Conservation (phyloP, 2,329 filamentous ascomycete genomes). For the Cytospora schulzeri region DNA sequence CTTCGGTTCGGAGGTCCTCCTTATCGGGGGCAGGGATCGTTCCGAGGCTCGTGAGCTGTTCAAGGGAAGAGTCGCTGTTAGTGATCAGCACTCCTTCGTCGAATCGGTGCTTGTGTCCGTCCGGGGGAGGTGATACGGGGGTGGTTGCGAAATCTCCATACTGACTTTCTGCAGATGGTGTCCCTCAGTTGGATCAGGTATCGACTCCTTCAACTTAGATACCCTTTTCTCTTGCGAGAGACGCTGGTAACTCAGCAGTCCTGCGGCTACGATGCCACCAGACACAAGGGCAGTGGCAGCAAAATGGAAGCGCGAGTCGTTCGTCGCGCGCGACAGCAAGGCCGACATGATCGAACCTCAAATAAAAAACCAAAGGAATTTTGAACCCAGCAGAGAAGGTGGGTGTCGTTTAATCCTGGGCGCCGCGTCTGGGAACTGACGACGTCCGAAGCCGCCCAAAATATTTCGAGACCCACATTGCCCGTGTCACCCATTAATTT, state of each 20-base stretch:
- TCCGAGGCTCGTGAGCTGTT: conserved; percentile 63
- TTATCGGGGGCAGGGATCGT: conserved; percentile 52
- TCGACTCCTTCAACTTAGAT: conserved; percentile 61
- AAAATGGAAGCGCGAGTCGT: conserved; percentile 60
- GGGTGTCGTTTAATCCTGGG: neutral
- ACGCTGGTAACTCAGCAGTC: conserved; percentile 64
- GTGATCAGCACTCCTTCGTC: conserved; percentile 22
- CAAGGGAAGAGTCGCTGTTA: conserved; percentile 25
- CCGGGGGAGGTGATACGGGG: neutral
- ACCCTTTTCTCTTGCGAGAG: conserved; percentile 58
- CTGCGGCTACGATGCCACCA: conserved; percentile 60
- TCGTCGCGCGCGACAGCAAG: conserved; percentile 46
- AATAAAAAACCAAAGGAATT: neutral
- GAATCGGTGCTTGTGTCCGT: conserved; percentile 30
- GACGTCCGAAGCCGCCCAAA: conserved; percentile 6
- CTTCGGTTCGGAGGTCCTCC: conserved; percentile 62
- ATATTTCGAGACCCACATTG: conserved; percentile 8
- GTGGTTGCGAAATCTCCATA: neutral
- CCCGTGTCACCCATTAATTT: neutral
- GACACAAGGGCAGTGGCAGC: conserved; percentile 70
- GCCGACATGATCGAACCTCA: conserved; percentile 43
- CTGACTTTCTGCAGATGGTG: conserved; percentile 42
- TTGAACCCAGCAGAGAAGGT: neutral
- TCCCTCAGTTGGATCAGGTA: conserved; percentile 46
- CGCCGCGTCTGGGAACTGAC: neutral